These are phyloP conservation scores for Linum trigynum DNA, from an alignment of 345 rosid species.

Conservation along the genomic window DNA sequence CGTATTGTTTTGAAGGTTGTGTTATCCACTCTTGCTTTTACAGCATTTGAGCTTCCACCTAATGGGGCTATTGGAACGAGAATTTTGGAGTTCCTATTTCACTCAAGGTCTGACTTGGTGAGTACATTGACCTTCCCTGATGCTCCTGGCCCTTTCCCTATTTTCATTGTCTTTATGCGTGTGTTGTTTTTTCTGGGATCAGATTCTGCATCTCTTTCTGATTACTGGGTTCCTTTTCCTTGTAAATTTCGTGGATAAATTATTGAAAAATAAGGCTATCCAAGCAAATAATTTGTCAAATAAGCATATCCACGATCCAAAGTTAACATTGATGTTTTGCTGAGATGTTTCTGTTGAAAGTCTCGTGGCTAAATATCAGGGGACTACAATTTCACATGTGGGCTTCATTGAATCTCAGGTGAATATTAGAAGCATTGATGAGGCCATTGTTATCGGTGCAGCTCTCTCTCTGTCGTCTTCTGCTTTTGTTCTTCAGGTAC, in stretches of 20 bases:
- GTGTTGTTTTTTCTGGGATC: background rate
- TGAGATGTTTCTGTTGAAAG: slow-evolving; percentile 7
- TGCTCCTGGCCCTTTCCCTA: background rate
- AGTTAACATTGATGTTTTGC: slow-evolving; percentile 4
- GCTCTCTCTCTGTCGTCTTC: slow-evolving; percentile 95
- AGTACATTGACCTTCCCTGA: slow-evolving; percentile 14
- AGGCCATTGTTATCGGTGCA: slow-evolving; percentile 93
- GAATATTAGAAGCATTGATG: slow-evolving; percentile 92
- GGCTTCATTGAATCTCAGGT: slow-evolving; percentile 37
- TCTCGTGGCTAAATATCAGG: background rate
- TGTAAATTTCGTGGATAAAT: background rate
- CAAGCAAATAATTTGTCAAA: no score
- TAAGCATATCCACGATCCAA: slow-evolving; percentile 1
- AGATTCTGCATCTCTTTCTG: background rate
- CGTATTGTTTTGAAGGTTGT: slow-evolving; percentile 52
- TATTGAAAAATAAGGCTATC: no score
- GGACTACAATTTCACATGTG: slow-evolving; percentile 1
- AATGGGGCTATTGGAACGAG: slow-evolving; percentile 88
- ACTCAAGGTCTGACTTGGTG: slow-evolving; percentile 86
- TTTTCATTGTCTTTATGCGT: background rate
- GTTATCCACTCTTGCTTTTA: slow-evolving; percentile 82
- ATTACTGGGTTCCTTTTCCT: background rate
- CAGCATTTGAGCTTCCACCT: slow-evolving; percentile 98
- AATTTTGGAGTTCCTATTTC: slow-evolving; percentile 83
- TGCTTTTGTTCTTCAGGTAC: slow-evolving; percentile 95